Conservation (phyloP, 2,329 filamentous ascomycete genomes). For the Verruconis gallopava region DNA sequence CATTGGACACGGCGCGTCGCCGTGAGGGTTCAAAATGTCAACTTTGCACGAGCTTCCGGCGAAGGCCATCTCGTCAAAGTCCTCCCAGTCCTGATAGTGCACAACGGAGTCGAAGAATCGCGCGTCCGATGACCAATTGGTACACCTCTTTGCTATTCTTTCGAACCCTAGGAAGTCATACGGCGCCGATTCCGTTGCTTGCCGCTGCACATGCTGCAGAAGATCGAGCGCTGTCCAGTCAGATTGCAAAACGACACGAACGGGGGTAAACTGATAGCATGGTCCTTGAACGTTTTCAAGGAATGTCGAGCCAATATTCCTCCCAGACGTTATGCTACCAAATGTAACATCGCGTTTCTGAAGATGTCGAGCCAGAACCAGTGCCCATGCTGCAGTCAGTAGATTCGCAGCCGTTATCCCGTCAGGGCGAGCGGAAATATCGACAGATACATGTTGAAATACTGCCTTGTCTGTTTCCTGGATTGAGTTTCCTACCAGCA, state of each 20-base stretch:
- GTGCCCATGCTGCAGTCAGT: slow-evolving; percentile 54
- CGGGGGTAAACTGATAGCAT: slow-evolving; percentile 54
- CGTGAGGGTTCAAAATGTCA: slow-evolving; percentile 44
- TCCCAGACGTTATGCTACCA: slow-evolving; percentile 52
- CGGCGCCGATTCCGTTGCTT: slow-evolving; percentile 20
- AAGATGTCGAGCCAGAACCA: slow-evolving; percentile 45
- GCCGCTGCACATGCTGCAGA: slow-evolving; percentile 23
- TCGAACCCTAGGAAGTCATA: slow-evolving; percentile 26
- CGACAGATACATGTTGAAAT: slow-evolving; percentile 23
- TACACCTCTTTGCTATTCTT: slow-evolving; percentile 23
- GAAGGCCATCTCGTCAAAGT: slow-evolving; percentile 44
- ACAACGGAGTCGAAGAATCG: slow-evolving; percentile 27
- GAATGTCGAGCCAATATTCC: slow-evolving; percentile 43
- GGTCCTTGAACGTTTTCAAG: slow-evolving; percentile 49
- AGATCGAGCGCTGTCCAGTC: slow-evolving; percentile 30
- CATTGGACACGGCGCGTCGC: slow-evolving; percentile 31
- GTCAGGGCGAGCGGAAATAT: slow-evolving; percentile 30
- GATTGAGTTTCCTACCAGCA: slow-evolving; percentile 10
- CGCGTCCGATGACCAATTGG: slow-evolving; percentile 18
- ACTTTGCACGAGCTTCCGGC: slow-evolving; percentile 23
- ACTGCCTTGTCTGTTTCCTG: slow-evolving; percentile 17
- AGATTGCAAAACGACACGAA: slow-evolving; percentile 43
- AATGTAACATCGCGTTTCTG: slow-evolving; percentile 46
- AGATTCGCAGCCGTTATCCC: slow-evolving; percentile 51
- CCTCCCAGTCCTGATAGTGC: slow-evolving; percentile 33